Conservation (phyloP, 1,139 yeast genomes). For the Spathaspora sp. region DNA sequence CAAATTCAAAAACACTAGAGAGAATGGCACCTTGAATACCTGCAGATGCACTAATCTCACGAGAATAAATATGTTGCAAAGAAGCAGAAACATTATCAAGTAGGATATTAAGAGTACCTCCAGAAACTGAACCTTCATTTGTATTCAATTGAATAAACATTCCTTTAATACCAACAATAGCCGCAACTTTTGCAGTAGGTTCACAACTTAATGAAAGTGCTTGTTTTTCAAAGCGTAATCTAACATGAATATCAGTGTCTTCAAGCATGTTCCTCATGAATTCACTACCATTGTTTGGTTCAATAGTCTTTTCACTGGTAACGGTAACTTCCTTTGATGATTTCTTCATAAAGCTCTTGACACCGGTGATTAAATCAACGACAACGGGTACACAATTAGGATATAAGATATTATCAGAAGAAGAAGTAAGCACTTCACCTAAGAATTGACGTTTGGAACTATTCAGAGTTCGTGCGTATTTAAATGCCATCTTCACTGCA, state of each 20-base stretch:
- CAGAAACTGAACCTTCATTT: constrained; percentile 26
- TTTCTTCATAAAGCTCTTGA: constrained; percentile 38
- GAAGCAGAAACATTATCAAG: constrained; percentile 61
- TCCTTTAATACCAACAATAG: constrained; percentile 71
- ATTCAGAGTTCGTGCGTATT: constrained; percentile 24
- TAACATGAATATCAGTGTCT: constrained; percentile 62
- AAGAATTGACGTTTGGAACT: constrained; percentile 45
- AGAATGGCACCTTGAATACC: constrained; percentile 50
- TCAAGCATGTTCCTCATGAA: constrained; percentile 42
- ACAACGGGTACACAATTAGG: constrained; percentile 81
- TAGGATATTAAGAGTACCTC: constrained; percentile 38
- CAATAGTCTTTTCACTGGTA: constrained; percentile 7
- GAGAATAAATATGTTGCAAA: constrained; percentile 85
- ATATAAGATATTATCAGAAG: constrained; percentile 69
- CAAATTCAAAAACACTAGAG: constrained; percentile 39
- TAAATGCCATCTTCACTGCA: constrained; percentile 56
- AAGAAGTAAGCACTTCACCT: constrained; percentile 60
- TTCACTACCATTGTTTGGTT: constrained; percentile 15
- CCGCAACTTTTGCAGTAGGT: constrained; percentile 90
- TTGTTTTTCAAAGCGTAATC: constrained; percentile 69
- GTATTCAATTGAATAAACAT: constrained; percentile 60
- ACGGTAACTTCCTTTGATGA: constrained; percentile 9
- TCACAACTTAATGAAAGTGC: constrained; percentile 80
- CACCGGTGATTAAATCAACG: constrained; percentile 52
- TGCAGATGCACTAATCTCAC: constrained; percentile 82